These are phyloP conservation scores for Hypoxylon cercidicola DNA, from an alignment of 495 filamentous ascomycete species.

Conservation along the genomic window DNA sequence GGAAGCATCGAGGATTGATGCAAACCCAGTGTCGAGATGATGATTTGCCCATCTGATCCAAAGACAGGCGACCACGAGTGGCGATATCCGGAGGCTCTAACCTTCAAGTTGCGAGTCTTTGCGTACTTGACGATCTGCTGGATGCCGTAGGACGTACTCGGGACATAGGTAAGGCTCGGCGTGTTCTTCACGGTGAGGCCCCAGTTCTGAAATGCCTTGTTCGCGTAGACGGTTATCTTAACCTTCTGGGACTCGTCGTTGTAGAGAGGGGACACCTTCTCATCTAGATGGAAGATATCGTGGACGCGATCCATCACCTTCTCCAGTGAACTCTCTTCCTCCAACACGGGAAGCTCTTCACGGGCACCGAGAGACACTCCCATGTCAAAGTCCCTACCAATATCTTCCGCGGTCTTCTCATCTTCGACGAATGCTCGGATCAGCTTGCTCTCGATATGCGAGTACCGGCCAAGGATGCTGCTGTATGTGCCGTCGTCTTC, in stretches of 20 bases:
- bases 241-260: constrained; percentile 17
- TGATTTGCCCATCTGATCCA: constrained; percentile 56
- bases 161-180: constrained; percentile 58
- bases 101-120: constrained; percentile 47
- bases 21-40: constrained; percentile 61
- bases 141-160: constrained; percentile 56
- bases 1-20: constrained; percentile 52
- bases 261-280: constrained; percentile 17
- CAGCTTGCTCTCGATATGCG: constrained; percentile 6
- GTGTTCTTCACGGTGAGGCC: constrained; percentile 57
- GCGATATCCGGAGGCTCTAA: constrained; percentile 60
- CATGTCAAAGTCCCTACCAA: constrained; percentile 37
- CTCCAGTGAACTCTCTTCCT: neutral
- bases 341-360: constrained; percentile 17
- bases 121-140: constrained; percentile 58
- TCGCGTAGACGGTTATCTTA: constrained; percentile 26
- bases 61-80: constrained; percentile 62
- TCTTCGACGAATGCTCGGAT: constrained; percentile 23
- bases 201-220: constrained; percentile 60
- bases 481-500: constrained; percentile 15
- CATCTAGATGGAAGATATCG: constrained; percentile 2
- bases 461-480: constrained; percentile 10
- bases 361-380: constrained; percentile 20
- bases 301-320: neutral
- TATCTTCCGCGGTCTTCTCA: constrained; percentile 8